A percentile compares a stretch with the other conserved stretches of the same genome.
Conservation (phyloP, 1,139 yeast species). For the Zygoascus sp. region DNA sequence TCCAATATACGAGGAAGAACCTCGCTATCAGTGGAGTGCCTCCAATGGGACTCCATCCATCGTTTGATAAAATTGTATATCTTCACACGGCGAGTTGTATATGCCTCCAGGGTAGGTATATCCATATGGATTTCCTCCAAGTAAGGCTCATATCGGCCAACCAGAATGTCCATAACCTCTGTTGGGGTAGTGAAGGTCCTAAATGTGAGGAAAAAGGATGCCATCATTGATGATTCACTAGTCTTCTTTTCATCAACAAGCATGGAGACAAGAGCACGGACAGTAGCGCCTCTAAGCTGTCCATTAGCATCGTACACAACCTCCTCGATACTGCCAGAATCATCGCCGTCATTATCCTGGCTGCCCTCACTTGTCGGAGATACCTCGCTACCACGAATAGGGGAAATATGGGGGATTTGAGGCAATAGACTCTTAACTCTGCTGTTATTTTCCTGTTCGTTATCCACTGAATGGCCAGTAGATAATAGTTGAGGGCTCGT, state of each 20-base stretch:
- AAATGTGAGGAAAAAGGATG: constrained; percentile 78
- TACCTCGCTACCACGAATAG: constrained; percentile 7
- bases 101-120: constrained; percentile 29
- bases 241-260: constrained; percentile 58
- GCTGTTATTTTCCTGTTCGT: neutral
- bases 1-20: constrained; percentile 65
- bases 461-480: no score
- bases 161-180: constrained; percentile 66
- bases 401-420: constrained; percentile 18
- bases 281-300: constrained; percentile 68
- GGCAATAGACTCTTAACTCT: constrained; percentile 17
- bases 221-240: constrained; percentile 60
- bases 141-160: constrained; percentile 59
- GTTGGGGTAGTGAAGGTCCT: constrained; percentile 66
- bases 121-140: constrained; percentile 34
- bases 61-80: constrained; percentile 64
- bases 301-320: constrained; percentile 46
- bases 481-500: no score
- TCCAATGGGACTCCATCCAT: constrained; percentile 92
- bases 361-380: constrained; percentile 2
- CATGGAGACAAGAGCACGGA: constrained; percentile 65
- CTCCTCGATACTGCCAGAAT: constrained; percentile 24
- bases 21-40: constrained; percentile 53
- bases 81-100: constrained; percentile 57
- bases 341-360: constrained; percentile 6